Evolutionary conservation across 176 grass and related monocot species (phyloP), one percentile per base, ranked within the genome.

Genomic region (Ensete glaucum): DNA sequence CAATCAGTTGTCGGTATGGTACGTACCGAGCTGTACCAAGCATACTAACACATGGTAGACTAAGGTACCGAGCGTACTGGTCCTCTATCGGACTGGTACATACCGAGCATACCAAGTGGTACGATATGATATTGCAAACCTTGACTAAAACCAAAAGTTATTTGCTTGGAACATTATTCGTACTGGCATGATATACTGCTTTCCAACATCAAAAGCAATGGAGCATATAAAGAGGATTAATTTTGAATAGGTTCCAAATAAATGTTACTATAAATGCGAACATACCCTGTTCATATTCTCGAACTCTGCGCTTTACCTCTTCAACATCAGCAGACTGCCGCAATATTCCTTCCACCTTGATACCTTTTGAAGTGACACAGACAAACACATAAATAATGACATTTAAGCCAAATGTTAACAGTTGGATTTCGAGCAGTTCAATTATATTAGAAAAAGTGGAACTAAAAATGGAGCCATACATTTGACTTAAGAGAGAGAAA

Each of bases 311-410:
- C 75, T 94, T 88, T 72, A 99, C 95, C 87, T 99, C 95, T 99
- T 99, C 95, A 79, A 99, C 95, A 78, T 99, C 95, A 85, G 95
- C 95, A 81, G 95, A 99, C 75, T 99, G 90, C 43, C 95, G 85
- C 58, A 99, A 84, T 57, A 99, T 84, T 52, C 95, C 95, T 91
- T 99, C 95, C 78, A 94, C 88, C 76, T 99, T 99, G 68, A 86
- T 71, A 75, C 95, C 95, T 99, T 50, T 64, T 34, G 9, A 81
- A 49, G 87, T n/a, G 59, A 49, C 76, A 51, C 58, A 62, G 15
- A 49, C 29, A 49, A 27, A 69, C 13, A 52, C 27, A 75, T 57
- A 56, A 73, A 9, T 43, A 49, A 17, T 11, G 9, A 9, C 26
- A 5, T 60, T n/a, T 51, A 72, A 52, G 69, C 49, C 21, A 19